Base-by-base conservation (phyloP, 495 filamentous ascomycete genomes). In the Tetracladium setigerum region DNA sequence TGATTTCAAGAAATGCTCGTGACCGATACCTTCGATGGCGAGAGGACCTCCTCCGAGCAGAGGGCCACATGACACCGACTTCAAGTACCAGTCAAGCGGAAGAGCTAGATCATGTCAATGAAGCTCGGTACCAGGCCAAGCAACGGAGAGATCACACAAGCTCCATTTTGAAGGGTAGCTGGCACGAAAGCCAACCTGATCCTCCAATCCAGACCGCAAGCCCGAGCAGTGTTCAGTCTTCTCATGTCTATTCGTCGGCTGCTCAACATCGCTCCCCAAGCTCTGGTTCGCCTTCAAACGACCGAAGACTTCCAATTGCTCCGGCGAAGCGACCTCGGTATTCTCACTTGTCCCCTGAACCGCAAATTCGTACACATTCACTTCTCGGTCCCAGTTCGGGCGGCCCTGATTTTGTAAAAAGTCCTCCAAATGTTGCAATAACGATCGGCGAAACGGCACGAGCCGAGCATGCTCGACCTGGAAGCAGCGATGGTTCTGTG, bases 1-100 rank as follows among this genome's bases (percentile, higher is more conserved):
- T 97, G 10, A 71, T 95, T 22, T 87, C 90, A 3, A 78, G 74
- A 31, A 79, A 77, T 44, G 83, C 94, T 34, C 70, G 71, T 40
- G 79, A 87, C 34, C 77, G 94, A 34, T 96, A 78, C 69, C 50
- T 74, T 13, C 73, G 77, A 52, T 98, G 92, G 92, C 74, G 66
- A 41, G 67, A 74, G 32, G 91, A 97, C 50, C 69, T 97, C 8
- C 70, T 70, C 51, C 68, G 72, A 35, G 82, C 74, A 4, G 58
- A 56, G 47, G 39, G 36, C 22, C 51, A 45, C 15, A 30, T 57
- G 19, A 54, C 57, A 37, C 49, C 52, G 4, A 15, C 46, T 18
- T 50, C 46, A 16, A 61, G 42, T 37, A n/a, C 35, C 12, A 46
- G 19, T 14, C 40, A 46, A 4, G 43, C 39, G 10, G 50, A 57